These are phyloP conservation scores for Clausena lansium DNA, from an alignment of 345 rosid species.

Conservation along the genomic window DNA sequence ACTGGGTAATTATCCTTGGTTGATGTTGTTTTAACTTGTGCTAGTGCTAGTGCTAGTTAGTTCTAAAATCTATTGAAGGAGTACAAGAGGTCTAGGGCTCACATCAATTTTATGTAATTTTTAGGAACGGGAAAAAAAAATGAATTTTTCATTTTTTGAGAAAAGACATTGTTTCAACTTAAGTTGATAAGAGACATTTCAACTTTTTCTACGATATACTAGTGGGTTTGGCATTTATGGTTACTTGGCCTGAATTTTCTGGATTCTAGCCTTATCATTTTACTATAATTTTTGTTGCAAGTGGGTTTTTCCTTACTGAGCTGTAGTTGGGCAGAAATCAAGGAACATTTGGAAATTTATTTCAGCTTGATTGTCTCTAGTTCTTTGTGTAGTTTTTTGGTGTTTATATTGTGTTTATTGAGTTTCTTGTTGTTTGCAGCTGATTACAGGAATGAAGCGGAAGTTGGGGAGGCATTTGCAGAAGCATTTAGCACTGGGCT, in stretches of 20 bases:
- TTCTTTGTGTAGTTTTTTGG: neutral
- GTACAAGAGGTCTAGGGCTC: neutral
- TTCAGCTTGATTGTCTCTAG: neutral
- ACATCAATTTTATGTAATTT: no score
- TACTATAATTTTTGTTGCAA: neutral
- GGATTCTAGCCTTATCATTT: neutral
- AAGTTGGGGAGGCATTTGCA: conserved; percentile 54
- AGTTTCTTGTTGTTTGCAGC: conserved; percentile 34
- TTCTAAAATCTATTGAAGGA: neutral
- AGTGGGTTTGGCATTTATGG: neutral
- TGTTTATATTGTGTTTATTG: neutral
- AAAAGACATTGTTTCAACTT: neutral
- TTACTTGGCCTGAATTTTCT: neutral
- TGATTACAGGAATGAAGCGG: conserved; percentile 46
- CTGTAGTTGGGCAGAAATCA: neutral
- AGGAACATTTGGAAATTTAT: neutral
- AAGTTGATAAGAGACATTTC: neutral
- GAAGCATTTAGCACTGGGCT: conserved; percentile 47
- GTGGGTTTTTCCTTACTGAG: neutral
- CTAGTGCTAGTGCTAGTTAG: neutral
- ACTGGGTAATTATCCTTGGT: neutral
- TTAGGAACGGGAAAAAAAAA: no score
- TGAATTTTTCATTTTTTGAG: no score
- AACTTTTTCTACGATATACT: no score
- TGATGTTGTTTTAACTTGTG: neutral